Conservation (phyloP, 1,139 yeast species). For the Geotrichum restrictum region DNA sequence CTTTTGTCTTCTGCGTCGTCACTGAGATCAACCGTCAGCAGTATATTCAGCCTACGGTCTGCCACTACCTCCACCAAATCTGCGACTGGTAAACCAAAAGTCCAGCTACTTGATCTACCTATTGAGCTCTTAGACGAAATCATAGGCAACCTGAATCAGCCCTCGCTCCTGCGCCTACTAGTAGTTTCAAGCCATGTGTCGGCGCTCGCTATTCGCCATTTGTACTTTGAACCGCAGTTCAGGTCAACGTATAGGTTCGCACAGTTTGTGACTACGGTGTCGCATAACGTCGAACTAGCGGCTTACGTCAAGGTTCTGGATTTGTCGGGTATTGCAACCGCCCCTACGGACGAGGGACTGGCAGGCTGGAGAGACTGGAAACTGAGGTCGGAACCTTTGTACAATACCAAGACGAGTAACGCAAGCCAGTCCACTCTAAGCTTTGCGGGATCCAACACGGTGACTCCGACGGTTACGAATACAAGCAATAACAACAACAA, state of each 20-base stretch:
- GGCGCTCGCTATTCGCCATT: conserved; percentile 21
- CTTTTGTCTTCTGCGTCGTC: conserved; percentile 13
- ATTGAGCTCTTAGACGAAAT: conserved; percentile 25
- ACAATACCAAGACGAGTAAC: conserved; percentile 29
- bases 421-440: neutral
- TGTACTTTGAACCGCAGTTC: conserved; percentile 54
- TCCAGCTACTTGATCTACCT: conserved; percentile 22
- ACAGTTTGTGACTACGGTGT: conserved; percentile 64
- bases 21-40: conserved; percentile 10
- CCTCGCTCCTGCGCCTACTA: conserved; percentile 21
- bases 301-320: conserved; percentile 53
- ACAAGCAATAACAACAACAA: neutral
- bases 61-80: neutral
- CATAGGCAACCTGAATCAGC: conserved; percentile 20
- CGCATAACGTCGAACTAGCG: conserved; percentile 55
- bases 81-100: neutral
- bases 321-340: conserved; percentile 45
- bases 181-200: conserved; percentile 20
- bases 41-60: conserved; percentile 11
- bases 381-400: conserved; percentile 64
- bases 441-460: neutral
- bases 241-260: conserved; percentile 71
- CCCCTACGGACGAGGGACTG: conserved; percentile 30
- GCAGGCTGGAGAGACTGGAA: conserved; percentile 92
- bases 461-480: neutral